Base-by-base conservation (phyloP, 2,329 filamentous ascomycete genomes). In the Diaporthe caulivora region DNA sequence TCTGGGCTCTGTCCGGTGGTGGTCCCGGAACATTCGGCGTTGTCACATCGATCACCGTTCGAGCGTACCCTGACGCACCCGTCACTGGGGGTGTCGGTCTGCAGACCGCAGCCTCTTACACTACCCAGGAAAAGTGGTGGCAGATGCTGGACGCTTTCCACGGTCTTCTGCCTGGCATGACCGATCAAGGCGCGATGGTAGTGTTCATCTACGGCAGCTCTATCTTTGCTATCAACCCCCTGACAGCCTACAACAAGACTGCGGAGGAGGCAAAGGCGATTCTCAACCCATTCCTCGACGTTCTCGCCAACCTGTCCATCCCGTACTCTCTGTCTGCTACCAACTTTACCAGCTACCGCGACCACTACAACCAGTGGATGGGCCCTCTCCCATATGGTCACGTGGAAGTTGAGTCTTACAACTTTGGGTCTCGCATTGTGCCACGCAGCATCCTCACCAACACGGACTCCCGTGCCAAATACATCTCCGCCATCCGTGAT, bases 1-100 rank as follows among this genome's bases (percentile, higher is more conserved):
- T 84, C 80, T 88, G 85, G 85, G 87, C 86, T 2, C 80, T 88
- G 24, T 80, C 83, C 21, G 86, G 86, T 21, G 86, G 82, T 3
- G 85, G 84, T 21, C 78, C 78, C 11, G 82, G 80, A 47, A 83
- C 82, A 40, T 83, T 81, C 68, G 82, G 80, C 44, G 78, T 83
- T 7, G 80, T 83, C 15, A 72, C 78, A 40, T 78, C 76, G 58
- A 72, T 79, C 70, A 80, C 78, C 1, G 75, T 79, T 18, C 72
- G 68, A 51, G 75, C 78, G 4, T 70, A 77, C 64, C 72, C 75
- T 2, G 77, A 77, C 24, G 44, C 72, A 4, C 72, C 54, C 9
- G 73, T 78, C 11, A 65, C 34, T 5, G 75, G 76, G 42, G 78
- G 78, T 15, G 78, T 76, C 42, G 69, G 64, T 13, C 74, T 79